A percentile compares a stretch with the other conserved stretches of the same genome.
These are phyloP conservation scores for Hyaloscypha variabilis DNA, from an alignment of 495 filamentous ascomycete genomes.

Conservation along the genomic window DNA sequence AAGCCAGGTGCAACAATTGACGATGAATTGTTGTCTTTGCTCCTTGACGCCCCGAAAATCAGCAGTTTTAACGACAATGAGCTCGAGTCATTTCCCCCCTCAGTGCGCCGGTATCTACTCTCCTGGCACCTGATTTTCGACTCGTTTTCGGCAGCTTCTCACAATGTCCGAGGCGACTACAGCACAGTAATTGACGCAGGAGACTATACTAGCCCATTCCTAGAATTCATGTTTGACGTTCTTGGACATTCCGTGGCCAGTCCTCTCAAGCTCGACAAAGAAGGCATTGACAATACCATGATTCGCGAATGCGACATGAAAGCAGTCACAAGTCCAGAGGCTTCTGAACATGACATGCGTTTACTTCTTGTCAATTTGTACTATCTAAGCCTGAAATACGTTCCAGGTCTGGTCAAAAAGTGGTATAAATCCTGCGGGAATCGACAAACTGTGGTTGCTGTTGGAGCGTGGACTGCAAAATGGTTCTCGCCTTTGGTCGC, in stretches of 20 bases:
- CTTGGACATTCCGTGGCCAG: conserved; percentile 71
- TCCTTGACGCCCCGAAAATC: conserved; percentile 54
- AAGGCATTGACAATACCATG: conserved; percentile 54
- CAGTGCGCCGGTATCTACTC: conserved; percentile 75
- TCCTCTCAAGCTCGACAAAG: conserved; percentile 57
- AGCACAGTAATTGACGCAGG: conserved; percentile 73
- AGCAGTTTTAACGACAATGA: conserved; percentile 46
- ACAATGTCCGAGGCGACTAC: conserved; percentile 80
- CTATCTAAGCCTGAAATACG: conserved; percentile 74
- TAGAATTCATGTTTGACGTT: conserved; percentile 80
- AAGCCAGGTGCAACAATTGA: conserved; percentile 59
- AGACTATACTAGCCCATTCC: conserved; percentile 65
- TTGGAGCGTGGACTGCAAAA: conserved; percentile 82
- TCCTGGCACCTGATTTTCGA: conserved; percentile 93
- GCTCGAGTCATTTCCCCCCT: conserved; percentile 53
- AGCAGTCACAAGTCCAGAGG: conserved; percentile 55
- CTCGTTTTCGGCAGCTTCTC: conserved; percentile 77
- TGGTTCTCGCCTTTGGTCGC: conserved; percentile 84
- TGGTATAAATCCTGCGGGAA: conserved; percentile 83
- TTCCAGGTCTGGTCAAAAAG: conserved; percentile 76
- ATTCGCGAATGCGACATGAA: conserved; percentile 66
- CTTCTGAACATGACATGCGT: conserved; percentile 67
- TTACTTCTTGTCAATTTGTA: conserved; percentile 87
- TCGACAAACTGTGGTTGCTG: conserved; percentile 72
- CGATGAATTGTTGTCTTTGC: conserved; percentile 69